Evolutionary conservation across 345 rosid species (phyloP).

Genomic region (Lagerstroemia speciosa): DNA sequence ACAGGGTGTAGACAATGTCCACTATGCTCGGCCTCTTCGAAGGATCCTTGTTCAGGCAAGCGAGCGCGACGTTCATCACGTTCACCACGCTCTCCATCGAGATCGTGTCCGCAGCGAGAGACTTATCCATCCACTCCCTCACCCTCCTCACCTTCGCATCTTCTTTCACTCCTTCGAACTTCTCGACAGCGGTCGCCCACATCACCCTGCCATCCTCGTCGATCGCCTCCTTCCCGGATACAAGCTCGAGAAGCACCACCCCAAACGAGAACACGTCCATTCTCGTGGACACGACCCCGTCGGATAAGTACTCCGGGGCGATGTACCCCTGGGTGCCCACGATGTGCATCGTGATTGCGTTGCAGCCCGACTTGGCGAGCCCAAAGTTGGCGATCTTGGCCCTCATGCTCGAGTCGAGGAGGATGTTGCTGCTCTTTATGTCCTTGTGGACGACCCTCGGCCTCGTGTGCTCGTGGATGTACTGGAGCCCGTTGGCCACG

Average conservation of each 20-base stretch:
- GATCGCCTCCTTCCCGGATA: slow-evolving; percentile 44
- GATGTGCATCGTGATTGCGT: slow-evolving; percentile 65
- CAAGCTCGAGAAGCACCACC: slow-evolving; percentile 61
- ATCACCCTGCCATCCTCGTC: slow-evolving; percentile 40
- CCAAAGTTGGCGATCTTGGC: slow-evolving; percentile 72
- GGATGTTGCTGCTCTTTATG: slow-evolving; percentile 60
- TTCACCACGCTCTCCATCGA: slow-evolving; percentile 39
- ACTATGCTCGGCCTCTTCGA: slow-evolving; percentile 52
- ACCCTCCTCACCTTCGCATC: slow-evolving; percentile 23
- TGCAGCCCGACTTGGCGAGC: slow-evolving; percentile 69
- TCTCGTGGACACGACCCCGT: slow-evolving; percentile 54
- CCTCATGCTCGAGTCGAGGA: slow-evolving; percentile 47
- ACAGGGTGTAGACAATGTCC: slow-evolving; percentile 53
- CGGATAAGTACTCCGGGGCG: slow-evolving; percentile 54
- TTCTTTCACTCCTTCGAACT: slow-evolving; percentile 28
- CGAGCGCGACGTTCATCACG: slow-evolving; percentile 39
- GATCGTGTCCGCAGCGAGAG: slow-evolving; percentile 24
- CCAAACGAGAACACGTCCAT: slow-evolving; percentile 69
- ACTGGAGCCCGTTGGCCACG: slow-evolving; percentile 61
- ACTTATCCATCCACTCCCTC: slow-evolving; percentile 33
- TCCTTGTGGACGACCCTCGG: slow-evolving; percentile 66
- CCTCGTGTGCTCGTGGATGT: slow-evolving; percentile 64
- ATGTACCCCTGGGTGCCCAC: slow-evolving; percentile 74
- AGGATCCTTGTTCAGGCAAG: slow-evolving; percentile 46
- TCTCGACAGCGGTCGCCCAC: slow-evolving; percentile 29